These are phyloP conservation scores for Colletotrichum magnum DNA, from an alignment of 2,329 filamentous ascomycete genomes.

Conservation along the genomic window DNA sequence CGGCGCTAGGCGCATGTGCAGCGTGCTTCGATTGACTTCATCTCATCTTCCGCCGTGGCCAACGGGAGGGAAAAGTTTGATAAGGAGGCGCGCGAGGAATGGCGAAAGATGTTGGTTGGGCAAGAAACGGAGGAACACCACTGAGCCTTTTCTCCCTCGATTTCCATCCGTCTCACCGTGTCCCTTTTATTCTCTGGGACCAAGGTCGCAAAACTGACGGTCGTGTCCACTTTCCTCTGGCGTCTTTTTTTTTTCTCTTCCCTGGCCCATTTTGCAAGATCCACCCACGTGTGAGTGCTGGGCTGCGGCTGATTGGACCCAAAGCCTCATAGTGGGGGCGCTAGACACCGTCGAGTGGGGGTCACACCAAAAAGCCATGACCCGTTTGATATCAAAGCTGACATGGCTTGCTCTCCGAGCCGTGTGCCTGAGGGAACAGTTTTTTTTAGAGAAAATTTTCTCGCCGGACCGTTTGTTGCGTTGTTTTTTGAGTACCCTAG, in stretches of 20 bases:
- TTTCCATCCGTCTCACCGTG: constrained; percentile 25
- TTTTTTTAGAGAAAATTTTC: constrained; percentile 30
- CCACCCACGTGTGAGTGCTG: constrained; percentile 42
- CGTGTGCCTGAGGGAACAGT: constrained; percentile 33
- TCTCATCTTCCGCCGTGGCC: constrained; percentile 25
- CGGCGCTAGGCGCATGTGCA: constrained; percentile 24
- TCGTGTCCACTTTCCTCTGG: constrained; percentile 36
- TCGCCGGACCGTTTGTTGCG: constrained; percentile 6
- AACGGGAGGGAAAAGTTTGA: constrained; percentile 24
- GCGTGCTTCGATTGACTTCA: constrained; percentile 41
- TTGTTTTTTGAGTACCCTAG: not conserved
- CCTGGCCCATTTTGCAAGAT: constrained; percentile 35
- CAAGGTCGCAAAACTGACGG: constrained; percentile 21
- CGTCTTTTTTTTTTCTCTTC: constrained; percentile 14
- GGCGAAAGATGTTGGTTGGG: not conserved
- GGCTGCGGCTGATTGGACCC: constrained; percentile 40
- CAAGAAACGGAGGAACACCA: constrained; percentile 13
- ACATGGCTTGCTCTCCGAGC: constrained; percentile 1
- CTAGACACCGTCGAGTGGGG: constrained; percentile 38
- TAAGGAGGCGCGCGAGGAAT: constrained; percentile 17
- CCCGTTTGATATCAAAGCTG: constrained; percentile 41
- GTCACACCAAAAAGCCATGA: constrained; percentile 40
- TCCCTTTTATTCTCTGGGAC: constrained; percentile 39
- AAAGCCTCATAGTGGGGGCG: constrained; percentile 38
- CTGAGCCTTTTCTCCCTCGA: not conserved